phyloP scores from a whole-genome alignment of 2,329 filamentous ascomycete species.

The Chrysoporthe deuterocubensis region DNA sequence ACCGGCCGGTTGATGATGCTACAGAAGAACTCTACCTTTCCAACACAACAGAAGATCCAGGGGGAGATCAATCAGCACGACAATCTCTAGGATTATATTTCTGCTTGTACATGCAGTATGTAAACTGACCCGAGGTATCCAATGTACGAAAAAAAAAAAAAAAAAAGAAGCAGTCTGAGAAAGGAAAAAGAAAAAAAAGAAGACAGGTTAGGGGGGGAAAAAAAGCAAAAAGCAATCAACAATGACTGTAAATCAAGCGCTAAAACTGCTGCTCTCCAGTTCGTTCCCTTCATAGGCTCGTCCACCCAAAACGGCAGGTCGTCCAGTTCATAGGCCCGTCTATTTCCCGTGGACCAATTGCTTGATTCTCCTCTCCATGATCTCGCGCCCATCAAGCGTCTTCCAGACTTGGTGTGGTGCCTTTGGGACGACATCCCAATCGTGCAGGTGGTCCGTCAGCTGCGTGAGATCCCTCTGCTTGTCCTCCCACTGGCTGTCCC shows the following conservation, averaged over 20 bases:
- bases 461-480: slow-evolving; percentile 84
- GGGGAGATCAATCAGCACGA: background rate
- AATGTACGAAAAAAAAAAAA: background rate
- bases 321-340: background rate
- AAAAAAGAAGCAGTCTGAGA: background rate
- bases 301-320: background rate
- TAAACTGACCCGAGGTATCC: background rate
- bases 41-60: background rate
- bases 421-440: slow-evolving; percentile 85
- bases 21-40: background rate
- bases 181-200: background rate
- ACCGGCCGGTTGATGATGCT: background rate
- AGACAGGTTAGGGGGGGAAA: background rate
- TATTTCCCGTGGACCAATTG: slow-evolving; percentile 59
- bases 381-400: slow-evolving; percentile 69
- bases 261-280: background rate
- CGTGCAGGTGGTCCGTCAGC: slow-evolving; percentile 76
- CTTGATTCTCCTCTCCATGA: slow-evolving; percentile 78
- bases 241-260: background rate
- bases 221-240: background rate
- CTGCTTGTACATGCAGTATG: background rate
- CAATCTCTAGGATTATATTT: background rate
- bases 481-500: slow-evolving; percentile 73
- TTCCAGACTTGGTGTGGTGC: slow-evolving; percentile 89
- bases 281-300: background rate